phyloP scores from a whole-genome alignment of 345 rosid species.

The Euphorbia peplus region DNA sequence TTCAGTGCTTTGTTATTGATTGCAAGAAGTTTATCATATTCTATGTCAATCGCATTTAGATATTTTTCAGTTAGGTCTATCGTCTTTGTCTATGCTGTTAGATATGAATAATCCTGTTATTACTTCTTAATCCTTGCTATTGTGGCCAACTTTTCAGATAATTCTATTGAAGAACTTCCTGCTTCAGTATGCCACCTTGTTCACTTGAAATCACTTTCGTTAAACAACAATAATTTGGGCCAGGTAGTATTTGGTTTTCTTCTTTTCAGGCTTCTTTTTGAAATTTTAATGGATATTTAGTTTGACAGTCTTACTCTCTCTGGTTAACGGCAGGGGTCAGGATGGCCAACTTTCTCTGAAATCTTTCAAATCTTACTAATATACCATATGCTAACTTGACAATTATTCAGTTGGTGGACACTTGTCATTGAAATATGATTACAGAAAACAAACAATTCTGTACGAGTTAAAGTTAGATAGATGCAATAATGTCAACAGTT shows the following conservation, averaged over 20 bases:
- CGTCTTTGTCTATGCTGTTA: not conserved
- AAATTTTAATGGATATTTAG: not conserved
- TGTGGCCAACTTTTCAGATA: conserved; percentile 58
- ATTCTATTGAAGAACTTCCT: conserved; percentile 73
- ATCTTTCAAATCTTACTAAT: not conserved
- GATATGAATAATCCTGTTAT: conserved; percentile 6
- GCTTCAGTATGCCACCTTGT: conserved; percentile 70
- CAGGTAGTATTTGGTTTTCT: conserved; percentile 44
- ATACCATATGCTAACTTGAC: not conserved
- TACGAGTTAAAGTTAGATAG: not conserved
- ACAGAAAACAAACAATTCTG: not conserved
- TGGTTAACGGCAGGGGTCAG: not conserved
- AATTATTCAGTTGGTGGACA: no score
- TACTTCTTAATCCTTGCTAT: conserved; percentile 18
- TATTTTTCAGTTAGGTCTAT: not conserved
- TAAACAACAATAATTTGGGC: conserved; percentile 65
- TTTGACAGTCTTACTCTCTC: not conserved
- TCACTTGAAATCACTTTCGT: conserved; percentile 72
- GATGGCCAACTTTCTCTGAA: not conserved
- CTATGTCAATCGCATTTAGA: not conserved
- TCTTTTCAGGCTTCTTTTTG: conserved; percentile 5
- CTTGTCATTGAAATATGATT: not conserved
- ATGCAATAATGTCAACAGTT: not conserved
- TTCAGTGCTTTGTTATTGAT: not conserved
- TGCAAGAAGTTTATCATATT: not conserved